A percentile compares a stretch with the other conserved stretches of the same genome.
phyloP scores from a whole-genome alignment of 129 eudicot species.

The Chrysanthemum lavandulifolium region DNA sequence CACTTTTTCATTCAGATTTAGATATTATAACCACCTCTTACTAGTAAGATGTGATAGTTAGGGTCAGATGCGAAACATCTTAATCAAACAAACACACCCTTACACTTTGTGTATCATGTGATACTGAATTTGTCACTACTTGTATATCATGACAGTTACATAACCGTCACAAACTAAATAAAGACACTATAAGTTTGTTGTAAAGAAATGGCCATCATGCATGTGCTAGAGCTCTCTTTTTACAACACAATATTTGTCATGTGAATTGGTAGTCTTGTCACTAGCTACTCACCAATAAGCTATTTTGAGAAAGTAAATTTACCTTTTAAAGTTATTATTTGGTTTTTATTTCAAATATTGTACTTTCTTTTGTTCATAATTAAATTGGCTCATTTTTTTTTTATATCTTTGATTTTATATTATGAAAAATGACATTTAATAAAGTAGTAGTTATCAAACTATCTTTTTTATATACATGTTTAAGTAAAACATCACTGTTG shows the following conservation, averaged over 20 bases:
- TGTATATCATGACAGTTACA: neutral
- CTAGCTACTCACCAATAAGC: slow-evolving; percentile 7
- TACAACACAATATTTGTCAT: slow-evolving; percentile 17
- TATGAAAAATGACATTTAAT: too few species aligned
- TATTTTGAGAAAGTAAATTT: neutral
- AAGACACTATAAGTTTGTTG: neutral
- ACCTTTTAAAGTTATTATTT: neutral
- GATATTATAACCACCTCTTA: too few species aligned
- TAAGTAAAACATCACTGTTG: too few species aligned
- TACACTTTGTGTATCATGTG: neutral
- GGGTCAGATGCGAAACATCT: too few species aligned
- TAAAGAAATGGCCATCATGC: slow-evolving; percentile 5
- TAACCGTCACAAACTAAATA: neutral
- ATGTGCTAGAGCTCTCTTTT: slow-evolving; percentile 6
- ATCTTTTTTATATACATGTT: too few species aligned
- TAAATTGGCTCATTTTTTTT: neutral
- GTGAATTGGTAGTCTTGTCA: slow-evolving; percentile 22
- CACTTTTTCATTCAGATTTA: too few species aligned
- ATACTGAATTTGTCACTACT: slow-evolving; percentile 16
- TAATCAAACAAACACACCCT: too few species aligned
- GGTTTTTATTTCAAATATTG: neutral
- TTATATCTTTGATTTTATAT: neutral
- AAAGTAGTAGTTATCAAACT: too few species aligned
- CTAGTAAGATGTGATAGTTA: too few species aligned
- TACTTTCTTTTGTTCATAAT: neutral